Base-by-base conservation (phyloP, 371 early-diverging fungal species). In the Haplosporangium sp. region DNA sequence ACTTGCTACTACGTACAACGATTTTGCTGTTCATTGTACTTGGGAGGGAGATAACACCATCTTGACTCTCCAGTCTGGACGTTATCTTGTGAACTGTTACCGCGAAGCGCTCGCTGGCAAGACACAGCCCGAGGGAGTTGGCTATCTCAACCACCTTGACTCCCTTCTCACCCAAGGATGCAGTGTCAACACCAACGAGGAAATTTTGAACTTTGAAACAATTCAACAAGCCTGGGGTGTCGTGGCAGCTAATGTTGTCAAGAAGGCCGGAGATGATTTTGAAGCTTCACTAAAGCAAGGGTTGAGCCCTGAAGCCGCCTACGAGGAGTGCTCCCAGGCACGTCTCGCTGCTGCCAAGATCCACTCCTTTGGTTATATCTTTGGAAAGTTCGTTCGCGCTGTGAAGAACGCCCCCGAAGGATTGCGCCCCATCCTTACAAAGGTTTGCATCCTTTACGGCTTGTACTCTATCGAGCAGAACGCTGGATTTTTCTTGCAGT, bases 1-100 rank as follows among this genome's bases (percentile, higher is more conserved):
- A 0, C 89, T 97, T 40, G 92, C 97, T 56, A 88, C 88, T 48
- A 90, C 94, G 77, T 95, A 94, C 85, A 88, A 90, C 62, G 95
- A 96, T 84, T 96, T 96, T 85, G 95, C 95, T 53, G 96, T 96
- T 19, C 96, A 96, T 72, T 96, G 96, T 85, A 96, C 97, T 34
- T 96, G 96, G 96, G 96, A 94, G 77, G 94, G 94, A 69, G 95
- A 94, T 84, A 96, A 96, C 79, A 96, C 96, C 60, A 94, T 97
- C 52, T 84, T 96, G 82, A 94, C 95, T 4, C 89, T 96, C 58
- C 97, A 97, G 77, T 88, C 93, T 42, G 96, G 96, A 53, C 92
- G 97, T 66, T 97, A 95, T 74, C 86, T 97, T 59, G 92, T 97
- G 59, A 86, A 88, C 66, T 92, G 93, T 58, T 94, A 93, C 79